Evolutionary conservation across 305 asterid genomes (phyloP).

Genomic region (Coffea humblotiana): DNA sequence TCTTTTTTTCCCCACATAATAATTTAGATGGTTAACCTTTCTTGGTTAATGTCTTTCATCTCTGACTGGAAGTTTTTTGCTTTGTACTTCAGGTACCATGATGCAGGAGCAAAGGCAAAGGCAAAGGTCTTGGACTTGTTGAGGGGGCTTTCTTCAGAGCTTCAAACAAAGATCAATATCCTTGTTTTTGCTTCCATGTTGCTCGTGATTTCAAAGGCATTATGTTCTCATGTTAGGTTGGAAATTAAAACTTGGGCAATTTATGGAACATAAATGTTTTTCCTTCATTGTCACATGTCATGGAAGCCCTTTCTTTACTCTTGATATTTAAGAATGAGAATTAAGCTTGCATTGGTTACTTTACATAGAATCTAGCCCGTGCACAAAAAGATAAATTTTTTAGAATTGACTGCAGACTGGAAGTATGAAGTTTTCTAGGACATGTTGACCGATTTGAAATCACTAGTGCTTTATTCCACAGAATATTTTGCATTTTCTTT

Average conservation of each 20-base stretch:
- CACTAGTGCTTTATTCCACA: not conserved
- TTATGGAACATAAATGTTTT: not conserved
- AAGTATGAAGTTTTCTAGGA: not conserved
- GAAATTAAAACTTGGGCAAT: conserved; percentile 11
- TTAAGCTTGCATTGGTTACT: not conserved
- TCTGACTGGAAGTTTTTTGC: not conserved
- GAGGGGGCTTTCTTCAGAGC: conserved; percentile 76
- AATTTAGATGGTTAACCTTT: conserved; percentile 15
- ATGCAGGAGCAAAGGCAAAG: conserved; percentile 73
- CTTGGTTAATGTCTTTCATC: conserved; percentile 12
- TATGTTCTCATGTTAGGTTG: conserved; percentile 87
- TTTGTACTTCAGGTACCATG: conserved; percentile 66
- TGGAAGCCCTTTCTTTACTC: not conserved
- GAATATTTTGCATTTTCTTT: not conserved
- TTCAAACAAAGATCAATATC: conserved; percentile 77
- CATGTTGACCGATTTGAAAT: not conserved
- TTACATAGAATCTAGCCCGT: not conserved
- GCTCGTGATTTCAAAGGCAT: conserved; percentile 89
- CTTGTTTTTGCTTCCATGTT: conserved; percentile 88
- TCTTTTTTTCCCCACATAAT: not conserved
- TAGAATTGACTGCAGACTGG: not conserved
- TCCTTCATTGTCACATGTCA: not conserved
- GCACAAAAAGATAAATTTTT: not conserved
- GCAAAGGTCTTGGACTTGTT: conserved; percentile 73
- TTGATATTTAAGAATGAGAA: not conserved